Evolutionary conservation across 805 yeast genomes (phyloP), one percentile per base, ranked within the genome.

Genomic region (Blastobotrys attinorum): DNA sequence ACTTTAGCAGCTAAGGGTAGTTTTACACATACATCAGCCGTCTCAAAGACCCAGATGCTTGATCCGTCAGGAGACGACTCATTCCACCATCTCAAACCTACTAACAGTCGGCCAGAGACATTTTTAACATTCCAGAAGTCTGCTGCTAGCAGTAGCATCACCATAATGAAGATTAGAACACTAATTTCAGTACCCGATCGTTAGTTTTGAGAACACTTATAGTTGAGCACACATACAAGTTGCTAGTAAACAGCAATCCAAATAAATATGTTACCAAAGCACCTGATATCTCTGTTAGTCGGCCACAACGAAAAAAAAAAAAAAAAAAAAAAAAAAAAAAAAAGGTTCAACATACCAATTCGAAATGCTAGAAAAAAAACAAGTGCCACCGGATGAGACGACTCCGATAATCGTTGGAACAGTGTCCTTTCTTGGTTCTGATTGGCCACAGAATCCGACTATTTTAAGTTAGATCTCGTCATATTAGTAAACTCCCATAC

Each of bases 101-200:
- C 97, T 44, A 90, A 64, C 45, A 86, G 72, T 46, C 97, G 69
- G 1, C 98, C 98, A 17, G 95, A 72, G 21, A 90, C 83, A 62
- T 90, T 90, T 59, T 90, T 92, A 20, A 86, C 79, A 58, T 85
- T 83, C 94, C 97, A 90, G 58, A 90, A 90, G 61, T 90, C 98
- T 1, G 87, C 86, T 0, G 96, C 84, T 17, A 86, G 71, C 16
- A 88, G 65, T 15, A 92, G 66, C 2, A 89, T 77, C 18, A 87
- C 79, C 4, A 79, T 61, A 13, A 90, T 88, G 69, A 92, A 90
- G 55, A 86, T 77, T 33, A 86, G 68, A 11, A 85, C 81, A 58
- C 71, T 65, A n/a, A n/a, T n/a, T n/a, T n/a, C n/a, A n/a, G n/a
- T n/a, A n/a, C n/a, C n/a, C n/a, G n/a, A 45, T 33, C 15, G 22